Conservation (phyloP, 306 rosid genomes). For the Glycyrrhiza uralensis region DNA sequence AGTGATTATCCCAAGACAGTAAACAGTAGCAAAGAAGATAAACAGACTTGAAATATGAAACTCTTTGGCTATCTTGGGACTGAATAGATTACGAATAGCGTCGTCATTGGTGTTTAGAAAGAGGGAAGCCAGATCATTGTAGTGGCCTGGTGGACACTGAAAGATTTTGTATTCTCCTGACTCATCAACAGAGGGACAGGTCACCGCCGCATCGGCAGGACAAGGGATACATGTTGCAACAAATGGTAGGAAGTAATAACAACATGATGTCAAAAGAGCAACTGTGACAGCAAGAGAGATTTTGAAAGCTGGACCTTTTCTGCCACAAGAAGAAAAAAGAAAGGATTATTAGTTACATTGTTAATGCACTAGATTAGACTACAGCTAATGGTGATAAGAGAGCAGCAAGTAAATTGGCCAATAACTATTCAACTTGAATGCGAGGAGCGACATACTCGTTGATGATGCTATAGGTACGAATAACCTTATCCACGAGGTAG, state of each 20-base stretch:
- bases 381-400: background rate
- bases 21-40: slow-evolving; percentile 59
- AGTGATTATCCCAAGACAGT: slow-evolving; percentile 71
- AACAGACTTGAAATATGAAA: slow-evolving; percentile 65
- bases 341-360: background rate
- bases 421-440: slow-evolving; percentile 9
- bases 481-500: slow-evolving; percentile 80
- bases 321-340: slow-evolving; percentile 40
- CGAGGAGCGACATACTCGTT: slow-evolving; percentile 74
- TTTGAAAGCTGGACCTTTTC: slow-evolving; percentile 66
- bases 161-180: slow-evolving; percentile 79
- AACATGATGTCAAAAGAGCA: slow-evolving; percentile 71
- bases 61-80: slow-evolving; percentile 51
- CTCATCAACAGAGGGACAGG: slow-evolving; percentile 60
- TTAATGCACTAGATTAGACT: background rate
- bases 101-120: slow-evolving; percentile 87
- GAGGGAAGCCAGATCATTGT: slow-evolving; percentile 94
- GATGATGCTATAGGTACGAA: slow-evolving; percentile 78
- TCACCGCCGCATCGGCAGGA: slow-evolving; percentile 41
- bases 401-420: background rate
- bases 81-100: slow-evolving; percentile 83
- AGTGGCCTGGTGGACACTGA: slow-evolving; percentile 74
- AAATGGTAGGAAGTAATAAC: slow-evolving; percentile 78
- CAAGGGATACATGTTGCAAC: slow-evolving; percentile 61
- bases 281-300: slow-evolving; percentile 54